Percentiles rank a stretch among this genome's conserved stretches.
phyloP scores from a whole-genome alignment of 257 asterid species.

The Coffea canephora region DNA sequence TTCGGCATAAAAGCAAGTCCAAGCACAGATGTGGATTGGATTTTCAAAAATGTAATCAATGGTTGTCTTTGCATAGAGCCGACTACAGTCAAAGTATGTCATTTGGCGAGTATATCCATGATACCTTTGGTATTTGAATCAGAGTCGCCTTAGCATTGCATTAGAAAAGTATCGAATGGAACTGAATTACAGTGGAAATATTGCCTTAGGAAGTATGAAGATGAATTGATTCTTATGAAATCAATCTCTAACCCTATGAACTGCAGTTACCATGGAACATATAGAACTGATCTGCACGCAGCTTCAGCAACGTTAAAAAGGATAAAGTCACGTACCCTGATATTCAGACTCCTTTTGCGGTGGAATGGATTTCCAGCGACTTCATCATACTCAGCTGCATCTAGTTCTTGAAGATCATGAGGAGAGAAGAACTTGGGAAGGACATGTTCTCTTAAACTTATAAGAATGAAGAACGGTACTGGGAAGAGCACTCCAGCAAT shows the following conservation, averaged over 20 bases:
- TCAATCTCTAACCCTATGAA: not conserved
- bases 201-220: not conserved
- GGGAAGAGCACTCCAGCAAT: slow-evolving; percentile 88
- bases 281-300: not conserved
- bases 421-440: slow-evolving; percentile 70
- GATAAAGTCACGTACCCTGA: slow-evolving; percentile 32
- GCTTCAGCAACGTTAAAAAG: not conserved
- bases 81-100: not conserved
- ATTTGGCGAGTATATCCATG: not conserved
- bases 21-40: not conserved
- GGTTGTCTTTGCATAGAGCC: not conserved
- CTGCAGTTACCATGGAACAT: not conserved
- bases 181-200: not conserved
- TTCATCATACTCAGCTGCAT: slow-evolving; percentile 88
- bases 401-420: slow-evolving; percentile 60
- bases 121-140: not conserved
- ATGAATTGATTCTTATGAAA: not conserved
- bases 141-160: not conserved
- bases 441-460: slow-evolving; percentile 63
- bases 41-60: not conserved
- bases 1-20: too few species aligned
- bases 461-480: slow-evolving; percentile 69
- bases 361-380: slow-evolving; percentile 47
- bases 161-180: not conserved
- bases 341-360: slow-evolving; percentile 35